Evolutionary conservation across 345 rosid genomes (phyloP).

Genomic region (Eucalyptus victrix): DNA sequence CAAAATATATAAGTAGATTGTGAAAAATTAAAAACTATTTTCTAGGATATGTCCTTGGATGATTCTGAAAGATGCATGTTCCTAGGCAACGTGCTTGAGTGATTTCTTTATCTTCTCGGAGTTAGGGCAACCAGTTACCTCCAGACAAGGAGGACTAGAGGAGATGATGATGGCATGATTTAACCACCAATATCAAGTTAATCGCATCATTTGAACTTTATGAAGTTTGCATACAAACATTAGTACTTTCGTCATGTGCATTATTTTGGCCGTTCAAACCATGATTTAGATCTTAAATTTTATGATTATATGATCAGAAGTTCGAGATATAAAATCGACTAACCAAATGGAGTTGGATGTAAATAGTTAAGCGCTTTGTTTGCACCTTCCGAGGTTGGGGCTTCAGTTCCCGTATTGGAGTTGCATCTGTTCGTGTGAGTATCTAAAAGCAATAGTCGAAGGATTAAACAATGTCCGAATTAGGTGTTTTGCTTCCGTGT

Average conservation of each 20-base stretch:
- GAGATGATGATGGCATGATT: background rate
- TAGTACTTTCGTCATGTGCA: background rate
- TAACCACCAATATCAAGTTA: background rate
- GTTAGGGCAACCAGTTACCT: background rate
- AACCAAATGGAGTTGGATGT: no score
- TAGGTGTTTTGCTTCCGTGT: no score
- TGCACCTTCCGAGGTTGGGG: no score
- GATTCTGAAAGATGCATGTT: background rate
- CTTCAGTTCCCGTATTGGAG: no score
- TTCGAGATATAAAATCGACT: background rate
- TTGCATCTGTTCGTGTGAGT: no score
- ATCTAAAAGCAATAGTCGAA: no score
- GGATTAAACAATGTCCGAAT: no score
- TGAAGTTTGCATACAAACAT: background rate
- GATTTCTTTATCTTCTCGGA: background rate
- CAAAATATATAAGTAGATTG: background rate
- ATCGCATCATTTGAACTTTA: background rate
- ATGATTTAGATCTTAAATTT: background rate
- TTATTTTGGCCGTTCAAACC: background rate
- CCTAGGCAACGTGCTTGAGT: background rate
- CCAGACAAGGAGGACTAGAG: background rate
- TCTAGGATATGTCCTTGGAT: background rate
- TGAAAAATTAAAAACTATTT: background rate
- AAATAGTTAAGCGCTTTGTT: no score
- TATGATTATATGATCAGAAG: background rate